Conservation (phyloP, 1,284 basidiomycete species). For the Cryptococcus sp. region DNA sequence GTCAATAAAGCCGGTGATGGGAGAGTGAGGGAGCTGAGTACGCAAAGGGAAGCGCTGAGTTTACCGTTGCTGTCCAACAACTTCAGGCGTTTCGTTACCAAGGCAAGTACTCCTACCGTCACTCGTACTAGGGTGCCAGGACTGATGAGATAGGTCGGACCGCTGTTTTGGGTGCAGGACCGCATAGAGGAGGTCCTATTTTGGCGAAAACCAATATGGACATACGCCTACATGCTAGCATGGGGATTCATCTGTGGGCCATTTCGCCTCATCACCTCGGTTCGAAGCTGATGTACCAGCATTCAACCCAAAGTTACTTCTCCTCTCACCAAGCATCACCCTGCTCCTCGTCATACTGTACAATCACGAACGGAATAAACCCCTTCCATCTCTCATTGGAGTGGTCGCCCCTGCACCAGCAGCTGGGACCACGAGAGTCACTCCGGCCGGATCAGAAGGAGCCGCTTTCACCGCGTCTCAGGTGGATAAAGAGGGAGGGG, state of each 20-base stretch:
- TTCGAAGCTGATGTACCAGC: constrained; percentile 17
- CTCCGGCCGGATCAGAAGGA: background rate
- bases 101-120: constrained; percentile 18
- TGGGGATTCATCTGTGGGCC: constrained; percentile 47
- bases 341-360: constrained; percentile 40
- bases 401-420: constrained; percentile 12
- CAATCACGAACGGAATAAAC: constrained; percentile 33
- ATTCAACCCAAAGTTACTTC: constrained; percentile 44
- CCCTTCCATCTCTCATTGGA: constrained; percentile 35
- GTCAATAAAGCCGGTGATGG: background rate
- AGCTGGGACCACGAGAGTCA: background rate
- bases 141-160: constrained; percentile 31
- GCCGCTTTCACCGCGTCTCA: background rate
- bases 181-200: constrained; percentile 47
- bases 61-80: constrained; percentile 43
- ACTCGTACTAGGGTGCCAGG: background rate
- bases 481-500: background rate
- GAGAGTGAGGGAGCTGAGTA: constrained; percentile 32
- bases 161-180: constrained; percentile 48
- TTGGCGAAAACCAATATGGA: constrained; percentile 48
- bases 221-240: constrained; percentile 41
- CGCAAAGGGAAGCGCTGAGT: constrained; percentile 39
- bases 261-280: background rate
- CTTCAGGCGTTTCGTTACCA: constrained; percentile 46
- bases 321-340: constrained; percentile 37